These are phyloP conservation scores for Odontarrhena argentea DNA, from an alignment of 345 rosid species.

Conservation along the genomic window DNA sequence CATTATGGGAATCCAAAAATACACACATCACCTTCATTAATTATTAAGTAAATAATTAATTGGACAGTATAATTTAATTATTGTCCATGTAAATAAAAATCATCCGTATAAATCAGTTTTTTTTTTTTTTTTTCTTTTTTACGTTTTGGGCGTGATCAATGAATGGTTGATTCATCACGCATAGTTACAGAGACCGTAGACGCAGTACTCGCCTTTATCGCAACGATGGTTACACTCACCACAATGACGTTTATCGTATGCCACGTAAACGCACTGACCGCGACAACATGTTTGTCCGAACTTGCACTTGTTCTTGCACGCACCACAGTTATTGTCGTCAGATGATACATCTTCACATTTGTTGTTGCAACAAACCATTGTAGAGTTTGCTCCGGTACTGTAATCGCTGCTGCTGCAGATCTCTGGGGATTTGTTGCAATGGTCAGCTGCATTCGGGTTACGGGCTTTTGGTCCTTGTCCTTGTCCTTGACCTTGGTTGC, in stretches of 20 bases:
- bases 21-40: constrained; percentile 36
- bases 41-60: constrained; percentile 35
- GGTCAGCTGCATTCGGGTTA: constrained; percentile 75
- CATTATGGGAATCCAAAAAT: constrained; percentile 45
- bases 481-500: constrained; percentile 14
- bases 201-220: constrained; percentile 45
- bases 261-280: constrained; percentile 59
- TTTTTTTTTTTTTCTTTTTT: constrained; percentile 5
- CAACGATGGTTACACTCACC: constrained; percentile 72
- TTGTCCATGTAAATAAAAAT: constrained; percentile 40
- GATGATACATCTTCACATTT: constrained; percentile 59
- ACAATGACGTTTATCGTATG: constrained; percentile 74
- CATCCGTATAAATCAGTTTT: constrained; percentile 20
- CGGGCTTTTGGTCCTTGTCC: constrained; percentile 31
- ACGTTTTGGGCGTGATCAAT: background rate
- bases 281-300: constrained; percentile 67
- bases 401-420: constrained; percentile 41
- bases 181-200: constrained; percentile 78
- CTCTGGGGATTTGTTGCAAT: constrained; percentile 54
- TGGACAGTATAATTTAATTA: constrained; percentile 19
- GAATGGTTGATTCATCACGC: constrained; percentile 45
- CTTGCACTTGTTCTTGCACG: constrained; percentile 68
- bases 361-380: constrained; percentile 72
- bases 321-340: constrained; percentile 69
- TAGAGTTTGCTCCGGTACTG: constrained; percentile 38